phyloP scores from a whole-genome alignment of 2,329 filamentous ascomycete species.

The Penicillium sp. region DNA sequence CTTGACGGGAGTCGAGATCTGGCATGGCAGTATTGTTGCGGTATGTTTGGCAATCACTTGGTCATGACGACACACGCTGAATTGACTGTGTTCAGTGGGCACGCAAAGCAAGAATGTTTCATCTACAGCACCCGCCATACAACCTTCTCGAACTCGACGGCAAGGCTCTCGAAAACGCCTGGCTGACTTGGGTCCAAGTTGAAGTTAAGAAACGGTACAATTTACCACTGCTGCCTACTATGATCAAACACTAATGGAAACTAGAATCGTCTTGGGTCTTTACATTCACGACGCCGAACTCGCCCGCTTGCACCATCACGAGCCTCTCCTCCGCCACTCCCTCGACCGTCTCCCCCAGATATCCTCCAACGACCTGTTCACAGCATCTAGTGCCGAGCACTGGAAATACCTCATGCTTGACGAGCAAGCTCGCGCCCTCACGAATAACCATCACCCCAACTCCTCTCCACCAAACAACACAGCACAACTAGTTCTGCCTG shows the following conservation, averaged over 20 bases:
- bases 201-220: constrained; percentile 11
- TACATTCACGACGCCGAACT: constrained; percentile 17
- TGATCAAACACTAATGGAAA: background rate
- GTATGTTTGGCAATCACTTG: background rate
- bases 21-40: constrained; percentile 14
- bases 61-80: no score
- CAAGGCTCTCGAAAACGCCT: constrained; percentile 7
- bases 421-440: background rate
- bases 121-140: background rate
- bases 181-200: constrained; percentile 8
- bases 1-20: constrained; percentile 12
- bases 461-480: background rate
- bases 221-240: background rate
- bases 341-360: constrained; percentile 9
- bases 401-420: constrained; percentile 12
- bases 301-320: constrained; percentile 10
- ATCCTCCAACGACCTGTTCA: constrained; percentile 12
- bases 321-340: constrained; percentile 15
- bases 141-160: background rate
- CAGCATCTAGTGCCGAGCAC: constrained; percentile 6
- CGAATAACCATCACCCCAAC: background rate
- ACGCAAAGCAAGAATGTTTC: constrained; percentile 9
- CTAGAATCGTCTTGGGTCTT: constrained; percentile 9
- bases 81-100: constrained; percentile 9
- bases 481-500: background rate